Evolutionary conservation across 2,329 filamentous ascomycete species (phyloP), one percentile per base, ranked within the genome.

Genomic region (Colletotrichum acutatum): DNA sequence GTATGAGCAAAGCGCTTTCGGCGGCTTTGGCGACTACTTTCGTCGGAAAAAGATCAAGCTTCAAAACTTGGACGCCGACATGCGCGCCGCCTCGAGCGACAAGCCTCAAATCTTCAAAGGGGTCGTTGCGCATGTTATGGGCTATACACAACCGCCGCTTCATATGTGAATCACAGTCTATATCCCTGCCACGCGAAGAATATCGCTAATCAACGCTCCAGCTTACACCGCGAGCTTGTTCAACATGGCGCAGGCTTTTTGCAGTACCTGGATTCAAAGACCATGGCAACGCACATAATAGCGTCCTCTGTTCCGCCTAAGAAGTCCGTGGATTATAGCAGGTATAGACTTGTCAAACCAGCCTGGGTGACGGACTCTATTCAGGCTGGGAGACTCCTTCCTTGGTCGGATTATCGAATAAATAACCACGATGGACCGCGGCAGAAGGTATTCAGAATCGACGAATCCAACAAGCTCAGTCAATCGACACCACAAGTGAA

Each of bases 11-110:
- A 98, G 95, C 75, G 90, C 90, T 65, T 99, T 98, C 82, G 94
- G 95, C 30, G 96, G 95, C 9, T 97, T 98, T 78, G 84, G 87
- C 28, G 96, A 98, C 79, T 99, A 98, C 82, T 97, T 98, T 80
- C 90, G 95, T 62, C 92, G 95, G 68, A 99, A 99, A 86, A 98
- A 97, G 87, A 91, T 98, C 82, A 99, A 99, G 80, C 88, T 99
- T 4, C 97, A 98, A 82, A 99, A 99, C 79, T 89, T 97, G 34
- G 97, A 99, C 83, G 92, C 91, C 9, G 90, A 97, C 66, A 86
- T 97, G 57, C 92, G 96, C 71, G 89, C 93, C 37, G 86, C 90
- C 4, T 90, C 91, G 1, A 83, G 85, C 0, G 91, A 92, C 76
- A 94, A 93, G 75, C 94, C 95, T 11, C 91, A 90, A 74, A 95